These are phyloP conservation scores for Globisporangium megalacanthum DNA, from an alignment of 352 stramenopile species.

Conservation along the genomic window DNA sequence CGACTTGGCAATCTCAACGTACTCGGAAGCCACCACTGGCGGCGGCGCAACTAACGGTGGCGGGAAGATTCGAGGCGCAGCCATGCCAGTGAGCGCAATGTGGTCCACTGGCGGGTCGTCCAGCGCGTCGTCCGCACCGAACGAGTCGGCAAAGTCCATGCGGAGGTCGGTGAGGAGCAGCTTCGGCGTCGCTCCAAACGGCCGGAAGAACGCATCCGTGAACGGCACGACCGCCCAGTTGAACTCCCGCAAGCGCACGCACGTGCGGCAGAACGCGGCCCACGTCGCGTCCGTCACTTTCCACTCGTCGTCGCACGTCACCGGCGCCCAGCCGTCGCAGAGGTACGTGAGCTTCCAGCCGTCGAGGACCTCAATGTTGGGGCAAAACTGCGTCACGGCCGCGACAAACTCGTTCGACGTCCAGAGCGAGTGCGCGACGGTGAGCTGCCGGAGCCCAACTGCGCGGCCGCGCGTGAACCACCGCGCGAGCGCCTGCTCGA, in stretches of 20 bases:
- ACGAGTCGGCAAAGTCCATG: constrained; percentile 33
- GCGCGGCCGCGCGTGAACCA: constrained; percentile 31
- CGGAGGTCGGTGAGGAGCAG: constrained; percentile 32
- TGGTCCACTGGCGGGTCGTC: constrained; percentile 2
- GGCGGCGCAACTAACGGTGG: background rate
- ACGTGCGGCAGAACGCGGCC: constrained; percentile 23
- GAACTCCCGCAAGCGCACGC: constrained; percentile 14
- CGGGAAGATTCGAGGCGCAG: background rate
- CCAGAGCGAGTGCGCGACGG: constrained; percentile 30
- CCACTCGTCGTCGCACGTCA: constrained; percentile 2
- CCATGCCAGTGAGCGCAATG: background rate
- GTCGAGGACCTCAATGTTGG: constrained; percentile 48
- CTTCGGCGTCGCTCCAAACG: constrained; percentile 22
- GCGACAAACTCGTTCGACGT: constrained; percentile 37
- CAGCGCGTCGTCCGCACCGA: constrained; percentile 2
- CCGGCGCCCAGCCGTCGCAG: background rate
- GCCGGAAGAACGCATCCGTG: constrained; percentile 23
- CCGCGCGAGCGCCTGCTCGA: constrained; percentile 28
- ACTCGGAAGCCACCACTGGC: background rate
- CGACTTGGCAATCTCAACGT: constrained; percentile 15
- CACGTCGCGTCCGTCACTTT: constrained; percentile 10
- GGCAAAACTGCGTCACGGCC: constrained; percentile 36
- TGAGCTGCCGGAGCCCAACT: constrained; percentile 33
- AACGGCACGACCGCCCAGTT: constrained; percentile 34
- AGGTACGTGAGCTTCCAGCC: constrained; percentile 50